Evolutionary conservation across 2,329 filamentous ascomycete genomes (phyloP), one percentile per base, ranked within the genome.

Genomic region (Exophiala alcalophila): DNA sequence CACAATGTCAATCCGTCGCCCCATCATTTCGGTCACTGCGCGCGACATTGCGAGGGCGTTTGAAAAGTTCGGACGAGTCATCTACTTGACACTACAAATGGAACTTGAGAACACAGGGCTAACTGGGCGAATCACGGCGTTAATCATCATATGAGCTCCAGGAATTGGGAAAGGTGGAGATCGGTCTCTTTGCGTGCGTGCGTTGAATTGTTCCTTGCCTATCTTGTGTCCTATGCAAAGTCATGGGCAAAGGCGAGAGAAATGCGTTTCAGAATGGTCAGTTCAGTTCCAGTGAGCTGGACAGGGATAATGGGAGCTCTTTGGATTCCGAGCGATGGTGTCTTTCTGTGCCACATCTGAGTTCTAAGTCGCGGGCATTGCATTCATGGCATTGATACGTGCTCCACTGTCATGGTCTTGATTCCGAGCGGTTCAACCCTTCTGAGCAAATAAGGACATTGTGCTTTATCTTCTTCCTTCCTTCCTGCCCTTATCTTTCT

Each of bases 31-130:
- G 42, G 21, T 40, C 34, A 25, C 26, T 29, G 27, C 14, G 4
- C 9, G 7, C 25, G 34, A 38, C 37, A 42, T 23, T 49, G 33
- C 37, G 31, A 30, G 16, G 47, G 42, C 42, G 47, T 46, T 49
- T 18, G 27, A 37, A 32, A 35, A 39, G 23, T 15, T 28, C 9
- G n/a, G 27, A 26, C n/a, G 10, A 11, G 34, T 24, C 20, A 11
- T 47, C 29, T 19, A 43, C 14, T 39, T 33, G 38, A 29, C n/a
- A 16, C 25, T 15, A 15, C 25, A 26, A 46, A 21, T 19, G 36
- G 15, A 29, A 27, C 10, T 18, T 21, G 8, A 18, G 24, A n/a
- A n/a, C n/a, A n/a, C n/a, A n/a, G n/a, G n/a, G 11, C 5, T 29
- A 5, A 18, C n/a, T 16, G 12, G 27, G 37, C 27, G 27, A 23